Base-by-base conservation (phyloP, 768 basidiomycete species). In the Hygrocybe punicea region DNA sequence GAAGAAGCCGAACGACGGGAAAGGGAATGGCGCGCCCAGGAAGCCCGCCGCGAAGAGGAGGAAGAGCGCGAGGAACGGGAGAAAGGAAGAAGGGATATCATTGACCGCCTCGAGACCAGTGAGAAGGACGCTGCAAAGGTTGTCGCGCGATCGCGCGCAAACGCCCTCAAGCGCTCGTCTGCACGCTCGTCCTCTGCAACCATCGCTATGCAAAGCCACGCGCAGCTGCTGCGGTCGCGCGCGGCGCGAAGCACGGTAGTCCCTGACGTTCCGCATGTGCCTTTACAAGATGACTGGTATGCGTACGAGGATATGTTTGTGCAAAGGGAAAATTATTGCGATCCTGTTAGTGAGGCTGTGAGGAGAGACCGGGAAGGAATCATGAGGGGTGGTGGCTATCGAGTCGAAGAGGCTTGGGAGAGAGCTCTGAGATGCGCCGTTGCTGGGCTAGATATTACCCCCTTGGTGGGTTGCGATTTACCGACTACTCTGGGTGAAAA, bases 351-450 rank as follows among this genome's bases (percentile, higher is more conserved):
- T 61, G 89, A 89, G 56, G 86, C 86, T 13, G 86, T 92, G 17
- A 75, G 87, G 62, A 81, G 82, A 63, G 90, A 92, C 66, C 72
- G 83, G 56, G 89, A 89, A 59, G 88, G 87, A 13, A 84, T 87
- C 62, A 89, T 88, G 86, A 77, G 86, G 42, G 91, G 84, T 19
- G 93, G 91, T 8, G 93, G 93, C 8, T 95, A 92, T 67, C 78
- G 74, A 60, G 76, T 91, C 4, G 84, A 89, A 59, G 89, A 94
- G 67, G 90, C 87, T 44, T 94, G 92, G 92, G 87, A 88, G 63
- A 78, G 92, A 54, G 91, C 90, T 11, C 67, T 95, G 56, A 75
- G 87, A 56, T 83, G 70, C 61, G 86, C 89, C 5, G 85, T 93
- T 21, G 84, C 85, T 36, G 89, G 83, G 1, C 68, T 94, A 59